Conservation (phyloP, 768 basidiomycete species). For the Boletus insuetus region DNA sequence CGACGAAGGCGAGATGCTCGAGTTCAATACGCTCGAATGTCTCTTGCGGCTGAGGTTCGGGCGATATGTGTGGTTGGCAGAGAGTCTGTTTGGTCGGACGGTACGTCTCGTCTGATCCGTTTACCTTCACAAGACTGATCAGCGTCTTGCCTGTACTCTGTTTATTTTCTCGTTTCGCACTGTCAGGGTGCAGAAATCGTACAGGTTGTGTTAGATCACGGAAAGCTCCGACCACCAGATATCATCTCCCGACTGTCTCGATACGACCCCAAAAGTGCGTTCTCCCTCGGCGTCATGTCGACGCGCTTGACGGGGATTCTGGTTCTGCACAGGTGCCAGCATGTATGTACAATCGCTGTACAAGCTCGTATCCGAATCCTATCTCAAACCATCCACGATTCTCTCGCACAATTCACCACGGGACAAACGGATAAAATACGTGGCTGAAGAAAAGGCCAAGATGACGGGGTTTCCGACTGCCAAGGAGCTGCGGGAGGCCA, state of each 20-base stretch:
- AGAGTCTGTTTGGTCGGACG: conserved; percentile 63
- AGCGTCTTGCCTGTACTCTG: too few species aligned
- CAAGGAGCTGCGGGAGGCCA: conserved; percentile 73
- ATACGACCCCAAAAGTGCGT: conserved; percentile 57
- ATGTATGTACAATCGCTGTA: conserved; percentile 61
- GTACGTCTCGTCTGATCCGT: conserved; percentile 42
- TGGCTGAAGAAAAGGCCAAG: conserved; percentile 72
- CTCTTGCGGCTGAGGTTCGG: conserved; percentile 81
- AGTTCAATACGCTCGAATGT: conserved; percentile 83
- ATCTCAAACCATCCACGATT: conserved; percentile 76
- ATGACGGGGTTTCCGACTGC: conserved; percentile 76
- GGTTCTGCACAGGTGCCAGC: conserved; percentile 25
- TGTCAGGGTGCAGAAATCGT: conserved; percentile 73
- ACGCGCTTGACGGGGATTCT: neutral
- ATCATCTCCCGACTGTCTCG: conserved; percentile 53
- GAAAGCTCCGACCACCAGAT: conserved; percentile 77
- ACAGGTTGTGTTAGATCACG: conserved; percentile 75
- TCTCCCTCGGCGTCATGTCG: conserved; percentile 3
- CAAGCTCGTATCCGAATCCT: conserved; percentile 68
- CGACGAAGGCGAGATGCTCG: conserved; percentile 72
- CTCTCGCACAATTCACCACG: conserved; percentile 77
- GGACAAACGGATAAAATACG: conserved; percentile 79
- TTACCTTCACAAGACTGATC: neutral
- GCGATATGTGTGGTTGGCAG: conserved; percentile 72
- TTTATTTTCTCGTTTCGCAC: neutral